phyloP scores from a whole-genome alignment of 2,329 filamentous ascomycete species.

The Microcyclospora pomicola region DNA sequence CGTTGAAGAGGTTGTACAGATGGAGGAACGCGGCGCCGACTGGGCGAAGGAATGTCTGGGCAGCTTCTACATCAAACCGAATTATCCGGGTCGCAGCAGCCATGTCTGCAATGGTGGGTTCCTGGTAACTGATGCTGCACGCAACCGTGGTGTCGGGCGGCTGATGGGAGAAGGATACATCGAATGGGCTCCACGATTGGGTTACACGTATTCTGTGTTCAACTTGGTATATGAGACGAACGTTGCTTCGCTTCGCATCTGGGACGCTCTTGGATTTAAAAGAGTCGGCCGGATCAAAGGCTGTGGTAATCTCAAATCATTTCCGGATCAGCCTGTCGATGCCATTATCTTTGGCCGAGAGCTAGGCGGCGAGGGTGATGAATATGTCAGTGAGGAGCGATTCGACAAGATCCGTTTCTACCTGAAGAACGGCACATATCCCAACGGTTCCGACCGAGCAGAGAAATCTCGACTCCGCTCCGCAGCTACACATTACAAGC shows the following conservation, averaged over 20 bases:
- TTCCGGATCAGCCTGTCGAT: constrained; percentile 33
- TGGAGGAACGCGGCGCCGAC: constrained; percentile 39
- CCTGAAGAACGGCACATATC: constrained; percentile 86
- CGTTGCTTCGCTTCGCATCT: constrained; percentile 76
- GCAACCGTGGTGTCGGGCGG: constrained; percentile 37
- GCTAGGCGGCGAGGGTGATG: constrained; percentile 51
- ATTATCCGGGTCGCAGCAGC: constrained; percentile 80
- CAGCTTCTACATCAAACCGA: constrained; percentile 89
- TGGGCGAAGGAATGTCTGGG: constrained; percentile 74
- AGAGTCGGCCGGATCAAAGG: constrained; percentile 65
- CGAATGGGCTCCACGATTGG: constrained; percentile 42
- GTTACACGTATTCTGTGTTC: constrained; percentile 86
- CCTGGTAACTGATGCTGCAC: constrained; percentile 33
- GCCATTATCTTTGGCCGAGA: constrained; percentile 49
- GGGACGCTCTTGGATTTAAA: constrained; percentile 87
- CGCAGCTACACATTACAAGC: constrained; percentile 89
- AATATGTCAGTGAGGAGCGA: constrained; percentile 82
- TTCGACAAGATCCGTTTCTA: constrained; percentile 99
- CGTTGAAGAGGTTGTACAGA: constrained; percentile 37
- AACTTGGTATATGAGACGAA: constrained; percentile 92
- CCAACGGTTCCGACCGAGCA: constrained; percentile 79
- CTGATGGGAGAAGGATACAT: constrained; percentile 40
- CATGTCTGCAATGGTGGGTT: constrained; percentile 64
- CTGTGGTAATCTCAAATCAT: constrained; percentile 36
- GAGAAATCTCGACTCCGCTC: constrained; percentile 91